Conservation (phyloP, 2,329 filamentous ascomycete species). For the Alternaria triticina region DNA sequence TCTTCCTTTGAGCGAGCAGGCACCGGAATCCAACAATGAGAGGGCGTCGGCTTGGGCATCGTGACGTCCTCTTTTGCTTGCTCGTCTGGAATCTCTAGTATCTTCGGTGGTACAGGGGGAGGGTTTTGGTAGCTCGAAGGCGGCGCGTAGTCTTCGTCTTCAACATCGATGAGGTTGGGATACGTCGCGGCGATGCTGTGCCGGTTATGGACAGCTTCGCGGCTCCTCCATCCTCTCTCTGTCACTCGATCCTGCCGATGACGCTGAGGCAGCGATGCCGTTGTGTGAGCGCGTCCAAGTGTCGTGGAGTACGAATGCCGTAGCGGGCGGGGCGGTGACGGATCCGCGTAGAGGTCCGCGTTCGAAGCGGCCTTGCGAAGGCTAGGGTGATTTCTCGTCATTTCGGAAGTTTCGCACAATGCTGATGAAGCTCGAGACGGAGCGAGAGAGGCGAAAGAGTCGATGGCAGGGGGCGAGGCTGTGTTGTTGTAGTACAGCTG, state of each 20-base stretch:
- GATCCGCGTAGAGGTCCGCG: conserved; percentile 47
- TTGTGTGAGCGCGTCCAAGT: conserved; percentile 42
- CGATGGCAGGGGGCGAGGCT: neutral
- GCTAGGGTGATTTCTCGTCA: conserved; percentile 48
- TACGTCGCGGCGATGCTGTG: conserved; percentile 42
- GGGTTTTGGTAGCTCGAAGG: conserved; percentile 35
- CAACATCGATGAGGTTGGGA: conserved; percentile 40
- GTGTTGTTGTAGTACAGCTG: conserved; percentile 7
- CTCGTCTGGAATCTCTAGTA: conserved; percentile 30
- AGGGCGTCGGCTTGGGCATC: conserved; percentile 13
- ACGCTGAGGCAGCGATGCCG: conserved; percentile 33
- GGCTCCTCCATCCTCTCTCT: conserved; percentile 14
- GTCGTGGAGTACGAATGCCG: conserved; percentile 34
- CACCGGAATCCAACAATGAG: conserved; percentile 25
- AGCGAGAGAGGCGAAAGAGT: neutral
- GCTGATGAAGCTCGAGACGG: neutral
- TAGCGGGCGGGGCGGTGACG: conserved; percentile 36
- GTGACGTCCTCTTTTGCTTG: conserved; percentile 3
- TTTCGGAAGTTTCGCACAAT: conserved; percentile 12
- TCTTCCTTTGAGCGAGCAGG: conserved; percentile 31
- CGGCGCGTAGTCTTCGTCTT: conserved; percentile 31
- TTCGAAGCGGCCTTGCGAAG: conserved; percentile 46
- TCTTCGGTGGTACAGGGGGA: conserved; percentile 49
- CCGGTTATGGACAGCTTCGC: conserved; percentile 19
- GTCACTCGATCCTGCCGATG: conserved; percentile 22